A percentile compares a stretch with the other conserved stretches of the same genome.
phyloP scores from a whole-genome alignment of 805 yeast genomes.

The Barnettozyma siamensis region DNA sequence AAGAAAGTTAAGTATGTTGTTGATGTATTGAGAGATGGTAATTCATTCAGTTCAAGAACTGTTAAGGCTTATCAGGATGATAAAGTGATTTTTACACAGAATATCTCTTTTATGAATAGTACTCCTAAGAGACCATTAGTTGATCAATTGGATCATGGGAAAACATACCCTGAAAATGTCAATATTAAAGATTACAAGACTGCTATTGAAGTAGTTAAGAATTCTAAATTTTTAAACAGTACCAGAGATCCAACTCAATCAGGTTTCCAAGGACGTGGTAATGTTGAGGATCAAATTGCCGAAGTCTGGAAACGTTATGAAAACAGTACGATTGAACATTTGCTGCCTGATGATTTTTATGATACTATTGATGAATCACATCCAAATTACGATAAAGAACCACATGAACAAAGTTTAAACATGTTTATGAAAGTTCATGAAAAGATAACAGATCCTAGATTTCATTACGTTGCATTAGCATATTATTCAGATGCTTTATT shows the following conservation, averaged over 20 bases:
- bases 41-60: constrained; percentile 44
- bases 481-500: constrained; percentile 55
- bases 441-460: constrained; percentile 25
- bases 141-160: constrained; percentile 12
- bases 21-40: constrained; percentile 44
- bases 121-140: constrained; percentile 7
- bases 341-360: constrained; percentile 32
- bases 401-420: constrained; percentile 18
- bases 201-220: constrained; percentile 12
- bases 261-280: background rate
- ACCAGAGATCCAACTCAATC: background rate
- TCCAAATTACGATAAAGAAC: constrained; percentile 12
- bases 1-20: constrained; percentile 50
- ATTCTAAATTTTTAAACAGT: constrained; percentile 1
- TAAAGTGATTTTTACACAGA: constrained; percentile 44
- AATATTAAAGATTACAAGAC: constrained; percentile 11
- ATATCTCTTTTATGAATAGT: constrained; percentile 29
- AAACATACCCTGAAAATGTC: constrained; percentile 15
- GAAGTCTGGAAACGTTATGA: constrained; percentile 4
- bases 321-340: constrained; percentile 28
- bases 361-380: constrained; percentile 15
- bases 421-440: constrained; percentile 12
- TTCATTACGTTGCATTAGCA: constrained; percentile 52
- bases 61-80: constrained; percentile 52
- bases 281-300: background rate